Conservation (phyloP, 2,329 filamentous ascomycete genomes). For the Talaromyces sp. region DNA sequence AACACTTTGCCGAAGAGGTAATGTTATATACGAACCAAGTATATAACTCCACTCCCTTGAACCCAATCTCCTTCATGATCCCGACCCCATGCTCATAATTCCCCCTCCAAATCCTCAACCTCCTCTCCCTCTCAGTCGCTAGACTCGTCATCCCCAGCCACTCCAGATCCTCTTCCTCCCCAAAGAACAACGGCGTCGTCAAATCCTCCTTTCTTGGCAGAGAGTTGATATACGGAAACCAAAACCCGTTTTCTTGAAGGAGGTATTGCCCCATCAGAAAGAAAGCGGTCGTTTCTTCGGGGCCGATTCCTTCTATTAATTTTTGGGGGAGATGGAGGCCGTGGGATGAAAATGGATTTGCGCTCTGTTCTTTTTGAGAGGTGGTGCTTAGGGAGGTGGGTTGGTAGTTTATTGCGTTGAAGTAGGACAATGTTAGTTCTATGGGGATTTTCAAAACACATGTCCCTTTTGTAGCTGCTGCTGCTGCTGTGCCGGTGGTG, state of each 20-base stretch:
- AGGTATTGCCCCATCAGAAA: conserved; percentile 68
- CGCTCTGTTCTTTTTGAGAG: not conserved
- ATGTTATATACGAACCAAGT: conserved; percentile 33
- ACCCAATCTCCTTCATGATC: conserved; percentile 31
- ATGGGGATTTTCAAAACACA: conserved; percentile 36
- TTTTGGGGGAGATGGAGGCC: conserved; percentile 44
- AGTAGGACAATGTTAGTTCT: conserved; percentile 36
- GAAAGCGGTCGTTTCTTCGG: conserved; percentile 63
- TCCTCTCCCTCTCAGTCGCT: conserved; percentile 31
- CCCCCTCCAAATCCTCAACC: conserved; percentile 33
- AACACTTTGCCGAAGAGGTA: too few relatives aligned
- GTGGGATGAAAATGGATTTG: conserved; percentile 28
- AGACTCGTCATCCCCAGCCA: conserved; percentile 43
- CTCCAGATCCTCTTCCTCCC: conserved; percentile 49
- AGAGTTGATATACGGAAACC: conserved; percentile 64
- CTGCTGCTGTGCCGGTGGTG: not conserved
- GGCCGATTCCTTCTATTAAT: conserved; percentile 52
- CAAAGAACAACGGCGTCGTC: conserved; percentile 63
- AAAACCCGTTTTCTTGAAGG: conserved; percentile 56
- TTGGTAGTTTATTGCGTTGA: conserved; percentile 31
- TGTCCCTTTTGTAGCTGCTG: conserved; percentile 25
- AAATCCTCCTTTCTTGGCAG: conserved; percentile 63
- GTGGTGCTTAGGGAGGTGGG: not conserved
- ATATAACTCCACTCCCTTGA: conserved; percentile 31
- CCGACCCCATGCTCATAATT: conserved; percentile 35